Evolutionary conservation across 2,329 filamentous ascomycete species (phyloP), one percentile per base, ranked within the genome.

Genomic region (Colletotrichum tanaceti): DNA sequence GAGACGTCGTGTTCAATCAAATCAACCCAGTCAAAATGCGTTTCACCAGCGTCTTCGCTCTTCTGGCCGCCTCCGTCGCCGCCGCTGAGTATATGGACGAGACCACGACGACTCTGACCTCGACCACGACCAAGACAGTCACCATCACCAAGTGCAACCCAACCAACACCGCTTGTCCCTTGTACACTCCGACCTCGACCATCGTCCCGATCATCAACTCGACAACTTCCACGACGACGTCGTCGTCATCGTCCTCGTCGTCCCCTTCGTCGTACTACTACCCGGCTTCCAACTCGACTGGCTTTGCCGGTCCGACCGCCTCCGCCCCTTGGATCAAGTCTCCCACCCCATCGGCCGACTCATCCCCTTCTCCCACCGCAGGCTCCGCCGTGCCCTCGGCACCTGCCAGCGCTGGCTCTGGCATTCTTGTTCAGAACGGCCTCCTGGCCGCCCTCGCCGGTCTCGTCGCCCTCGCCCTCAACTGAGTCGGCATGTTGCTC

Each of bases 81-180:
- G 78, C 78, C 58, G 75, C 76, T 70, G 79, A 79, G 68, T 74
- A 71, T 47, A 70, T 74, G 24, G 71, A 76, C 47, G 67, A 71
- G 58, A 76, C 72, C 68, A 84, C 79, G 69, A 80, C 79, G 65
- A 80, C 78, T 13, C 60, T 79, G 66, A 86, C 84, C 63, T 80
- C 80, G 18, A 86, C 84, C 65, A 77, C 77, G 61, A 83, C 81
- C 63, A 76, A 75, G 72, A 81, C 80, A 58, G 66, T 82, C 71
- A 86, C 83, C 74, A 78, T 86, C 74, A 86, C 84, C 65, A 73
- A 77, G 73, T 85, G 84, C 79, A 79, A 81, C 75, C 79, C 82
- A 50, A 77, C 77, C 13, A 76, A 79, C 70, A 77, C 79, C 71
- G 77, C 82, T 76, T 85, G 83, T 80, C 81, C 83, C 63, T 74